These are phyloP conservation scores for Solanum hybrid DNA, from an alignment of 305 asterid genomes.

Conservation along the genomic window DNA sequence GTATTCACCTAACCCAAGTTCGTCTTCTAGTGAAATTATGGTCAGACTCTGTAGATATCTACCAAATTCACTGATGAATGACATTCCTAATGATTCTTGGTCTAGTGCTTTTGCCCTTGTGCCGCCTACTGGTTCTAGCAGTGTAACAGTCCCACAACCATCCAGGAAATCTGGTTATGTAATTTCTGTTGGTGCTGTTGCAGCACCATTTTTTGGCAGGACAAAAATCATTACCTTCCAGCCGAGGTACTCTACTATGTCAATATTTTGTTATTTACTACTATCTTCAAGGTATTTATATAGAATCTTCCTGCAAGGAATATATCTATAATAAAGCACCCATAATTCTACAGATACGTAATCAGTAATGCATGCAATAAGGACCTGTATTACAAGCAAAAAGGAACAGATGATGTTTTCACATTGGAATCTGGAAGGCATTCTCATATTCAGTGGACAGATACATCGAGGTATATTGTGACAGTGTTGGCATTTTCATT, in stretches of 20 bases:
- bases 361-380: slow-evolving; percentile 90
- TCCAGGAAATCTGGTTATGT: slow-evolving; percentile 59
- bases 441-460: slow-evolving; percentile 81
- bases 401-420: slow-evolving; percentile 69
- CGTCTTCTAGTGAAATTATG: slow-evolving; percentile 56
- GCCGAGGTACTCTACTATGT: slow-evolving; percentile 53
- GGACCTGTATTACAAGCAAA: slow-evolving; percentile 77
- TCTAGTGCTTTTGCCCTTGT: slow-evolving; percentile 73
- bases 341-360: slow-evolving; percentile 57
- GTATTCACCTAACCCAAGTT: slow-evolving; percentile 82
- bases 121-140: slow-evolving; percentile 89
- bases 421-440: slow-evolving; percentile 63
- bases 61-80: slow-evolving; percentile 37
- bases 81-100: slow-evolving; percentile 52
- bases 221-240: slow-evolving; percentile 85
- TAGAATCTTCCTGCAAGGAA: not conserved
- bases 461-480: slow-evolving; percentile 54
- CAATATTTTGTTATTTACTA: slow-evolving; percentile 1
- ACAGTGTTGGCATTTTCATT: not conserved
- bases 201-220: slow-evolving; percentile 87
- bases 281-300: not conserved
- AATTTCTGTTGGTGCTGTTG: slow-evolving; percentile 75
- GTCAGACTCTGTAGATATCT: slow-evolving; percentile 61
- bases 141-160: slow-evolving; percentile 74
- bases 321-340: slow-evolving; percentile 12